Evolutionary conservation across 2,329 filamentous ascomycete species (phyloP), one percentile per base, ranked within the genome.

Genomic region (Fusarium continuum): DNA sequence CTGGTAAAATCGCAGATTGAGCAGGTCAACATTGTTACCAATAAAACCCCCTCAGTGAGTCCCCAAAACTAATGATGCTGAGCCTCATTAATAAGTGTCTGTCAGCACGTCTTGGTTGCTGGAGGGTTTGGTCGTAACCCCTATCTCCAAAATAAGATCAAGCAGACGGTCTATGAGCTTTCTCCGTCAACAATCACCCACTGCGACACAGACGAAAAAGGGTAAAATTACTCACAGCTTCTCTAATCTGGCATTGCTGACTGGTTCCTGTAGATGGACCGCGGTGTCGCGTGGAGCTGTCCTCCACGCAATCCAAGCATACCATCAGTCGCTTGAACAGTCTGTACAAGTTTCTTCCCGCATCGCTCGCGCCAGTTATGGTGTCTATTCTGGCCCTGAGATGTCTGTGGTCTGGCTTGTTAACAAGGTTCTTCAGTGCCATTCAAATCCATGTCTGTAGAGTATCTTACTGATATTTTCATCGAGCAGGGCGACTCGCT

Each of bases 201-300:
- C 3, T 28, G 6, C 5, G n/a, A 22, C 22, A 7, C n/a, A 4
- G 3, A 2, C 0, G 1, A 22, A 1, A 0, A 39, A 5, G 48
- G 40, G 48, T 46, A 36, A 28, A 10, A 13, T 20, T 51, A 6
- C 4, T 19, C 6, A 13, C 3, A 1, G 3, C 23, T 17, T 3
- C n/a, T 13, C 6, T 17, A 7, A 4, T 2, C 6, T 4, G 13
- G 5, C 9, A 17, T 16, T 14, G 1, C 48, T 51, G 11, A 46
- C 16, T 1, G 3, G 7, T 17, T 3, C 17, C 13, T 22, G 4
- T 4, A 47, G 49, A 4, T 47, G 41, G 49, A 17, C 10, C n/a
- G n/a, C 41, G 6, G 49, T 53, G 22, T 23, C 25, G 9, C 2
- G 1, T 7, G 49, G 49, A 14, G 49, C 40, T 14, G 41, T 29